Percentiles rank a stretch among this genome's conserved stretches.
Conservation (phyloP, 208 protist species). For the Vickermania ingenoplastis region DNA sequence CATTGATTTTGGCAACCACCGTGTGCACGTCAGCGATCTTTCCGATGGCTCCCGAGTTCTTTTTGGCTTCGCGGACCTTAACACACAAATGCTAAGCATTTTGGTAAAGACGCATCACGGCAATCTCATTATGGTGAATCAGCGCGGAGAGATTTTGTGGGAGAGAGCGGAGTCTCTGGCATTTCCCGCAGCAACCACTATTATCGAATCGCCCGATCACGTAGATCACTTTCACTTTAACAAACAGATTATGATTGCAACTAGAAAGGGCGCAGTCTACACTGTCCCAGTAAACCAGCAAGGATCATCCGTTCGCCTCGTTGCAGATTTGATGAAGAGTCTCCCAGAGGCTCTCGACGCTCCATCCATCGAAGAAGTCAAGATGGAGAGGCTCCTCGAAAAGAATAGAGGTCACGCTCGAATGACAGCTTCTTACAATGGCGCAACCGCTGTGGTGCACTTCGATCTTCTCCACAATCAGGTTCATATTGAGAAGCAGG, state of each 20-base stretch:
- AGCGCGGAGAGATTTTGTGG: constrained; percentile 34
- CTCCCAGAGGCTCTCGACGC: constrained; percentile 25
- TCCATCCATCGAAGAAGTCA: constrained; percentile 31
- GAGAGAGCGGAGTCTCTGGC: constrained; percentile 61
- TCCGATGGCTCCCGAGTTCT: constrained; percentile 14
- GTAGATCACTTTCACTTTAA: constrained; percentile 81
- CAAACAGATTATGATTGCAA: constrained; percentile 48
- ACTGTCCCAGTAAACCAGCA: constrained; percentile 40
- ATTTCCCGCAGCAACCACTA: constrained; percentile 18
- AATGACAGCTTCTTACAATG: constrained; percentile 12
- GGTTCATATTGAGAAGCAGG: constrained; percentile 9
- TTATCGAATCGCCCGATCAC: constrained; percentile 32
- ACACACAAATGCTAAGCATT: neutral
- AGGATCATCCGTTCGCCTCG: constrained; percentile 30
- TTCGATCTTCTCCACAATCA: constrained; percentile 11
- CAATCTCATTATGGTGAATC: constrained; percentile 52
- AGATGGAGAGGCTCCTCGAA: constrained; percentile 22
- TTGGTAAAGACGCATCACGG: constrained; percentile 45
- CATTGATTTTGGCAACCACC: neutral
- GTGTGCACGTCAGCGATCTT: neutral
- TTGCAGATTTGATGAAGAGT: constrained; percentile 43
- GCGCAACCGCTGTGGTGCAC: constrained; percentile 9
- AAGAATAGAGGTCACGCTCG: constrained; percentile 28
- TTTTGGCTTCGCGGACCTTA: constrained; percentile 14
- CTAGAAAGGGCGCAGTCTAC: constrained; percentile 58